phyloP scores from a whole-genome alignment of 352 stramenopile genomes.

The Thraustochytrium sp. region DNA sequence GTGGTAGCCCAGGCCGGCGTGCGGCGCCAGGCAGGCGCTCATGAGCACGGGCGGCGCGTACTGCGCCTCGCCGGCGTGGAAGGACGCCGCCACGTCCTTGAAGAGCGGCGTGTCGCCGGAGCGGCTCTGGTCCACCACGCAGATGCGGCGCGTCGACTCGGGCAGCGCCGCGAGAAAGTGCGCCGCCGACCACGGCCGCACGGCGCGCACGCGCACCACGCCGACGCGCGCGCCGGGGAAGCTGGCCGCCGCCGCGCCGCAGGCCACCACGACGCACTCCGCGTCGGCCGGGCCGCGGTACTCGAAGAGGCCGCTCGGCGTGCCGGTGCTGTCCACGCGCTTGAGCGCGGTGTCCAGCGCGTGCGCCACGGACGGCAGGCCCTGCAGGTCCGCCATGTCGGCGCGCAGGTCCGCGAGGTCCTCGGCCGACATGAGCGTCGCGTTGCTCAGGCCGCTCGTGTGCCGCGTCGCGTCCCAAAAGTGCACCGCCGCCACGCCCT shows the following conservation, averaged over 20 bases:
- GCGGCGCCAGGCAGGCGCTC: constrained; percentile 62
- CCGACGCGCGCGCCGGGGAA: constrained; percentile 73
- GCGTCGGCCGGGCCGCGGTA: constrained; percentile 64
- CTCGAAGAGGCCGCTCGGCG: constrained; percentile 71
- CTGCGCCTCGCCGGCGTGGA: not conserved
- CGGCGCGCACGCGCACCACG: constrained; percentile 64
- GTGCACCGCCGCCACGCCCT: constrained; percentile 64
- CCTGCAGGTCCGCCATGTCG: constrained; percentile 37
- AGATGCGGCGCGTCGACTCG: constrained; percentile 57
- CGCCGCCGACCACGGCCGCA: constrained; percentile 66
- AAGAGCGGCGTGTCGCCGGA: constrained; percentile 51
- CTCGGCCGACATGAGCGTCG: constrained; percentile 57
- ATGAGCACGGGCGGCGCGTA: constrained; percentile 52
- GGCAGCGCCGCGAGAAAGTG: constrained; percentile 66
- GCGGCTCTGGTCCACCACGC: constrained; percentile 63
- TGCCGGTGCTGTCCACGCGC: constrained; percentile 65
- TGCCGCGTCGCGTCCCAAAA: constrained; percentile 71
- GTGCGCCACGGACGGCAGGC: constrained; percentile 54
- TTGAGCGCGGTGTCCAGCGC: constrained; percentile 68
- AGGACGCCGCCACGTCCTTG: constrained; percentile 29
- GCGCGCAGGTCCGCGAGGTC: constrained; percentile 57
- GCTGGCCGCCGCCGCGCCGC: constrained; percentile 60
- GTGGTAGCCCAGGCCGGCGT: constrained; percentile 59
- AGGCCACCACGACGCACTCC: constrained; percentile 64
- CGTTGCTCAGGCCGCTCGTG: constrained; percentile 60